phyloP scores from a whole-genome alignment of 2,329 filamentous ascomycete species.

The Beauveria rudraprayagi region DNA sequence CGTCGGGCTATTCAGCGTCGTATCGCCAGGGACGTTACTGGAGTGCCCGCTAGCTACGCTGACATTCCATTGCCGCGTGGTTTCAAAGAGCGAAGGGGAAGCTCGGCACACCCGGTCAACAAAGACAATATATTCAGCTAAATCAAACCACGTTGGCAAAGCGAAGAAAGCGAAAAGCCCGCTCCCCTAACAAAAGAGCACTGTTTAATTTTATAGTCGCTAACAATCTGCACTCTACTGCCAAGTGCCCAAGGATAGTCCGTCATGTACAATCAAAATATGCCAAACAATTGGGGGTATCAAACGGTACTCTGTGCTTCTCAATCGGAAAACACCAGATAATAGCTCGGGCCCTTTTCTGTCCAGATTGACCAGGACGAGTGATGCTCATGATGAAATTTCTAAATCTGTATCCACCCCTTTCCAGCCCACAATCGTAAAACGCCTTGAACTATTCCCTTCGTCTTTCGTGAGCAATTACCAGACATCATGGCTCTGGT shows the following conservation, averaged over 20 bases:
- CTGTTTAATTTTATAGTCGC: neutral
- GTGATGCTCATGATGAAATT: neutral
- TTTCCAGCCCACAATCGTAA: neutral
- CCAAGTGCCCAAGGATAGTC: neutral
- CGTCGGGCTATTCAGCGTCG: neutral
- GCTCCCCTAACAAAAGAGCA: neutral
- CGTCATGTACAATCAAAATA: neutral
- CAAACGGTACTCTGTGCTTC: neutral
- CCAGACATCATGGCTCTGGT: slow-evolving; percentile 11
- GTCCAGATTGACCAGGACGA: neutral
- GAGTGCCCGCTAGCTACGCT: neutral
- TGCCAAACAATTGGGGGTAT: slow-evolving; percentile 4
- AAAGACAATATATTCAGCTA: too few species aligned
- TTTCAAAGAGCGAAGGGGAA: too few species aligned
- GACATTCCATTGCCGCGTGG: neutral
- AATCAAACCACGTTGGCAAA: too few species aligned
- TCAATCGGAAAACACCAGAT: neutral
- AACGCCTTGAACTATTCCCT: neutral
- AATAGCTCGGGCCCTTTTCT: neutral
- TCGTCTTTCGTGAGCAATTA: neutral
- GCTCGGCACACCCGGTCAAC: too few species aligned
- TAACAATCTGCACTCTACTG: neutral
- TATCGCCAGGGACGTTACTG: neutral
- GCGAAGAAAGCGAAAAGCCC: too few species aligned
- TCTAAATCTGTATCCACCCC: neutral